Evolutionary conservation across 352 stramenopile species (phyloP), one percentile per base, ranked within the genome.

Genomic region (Pythium phragmiticola): DNA sequence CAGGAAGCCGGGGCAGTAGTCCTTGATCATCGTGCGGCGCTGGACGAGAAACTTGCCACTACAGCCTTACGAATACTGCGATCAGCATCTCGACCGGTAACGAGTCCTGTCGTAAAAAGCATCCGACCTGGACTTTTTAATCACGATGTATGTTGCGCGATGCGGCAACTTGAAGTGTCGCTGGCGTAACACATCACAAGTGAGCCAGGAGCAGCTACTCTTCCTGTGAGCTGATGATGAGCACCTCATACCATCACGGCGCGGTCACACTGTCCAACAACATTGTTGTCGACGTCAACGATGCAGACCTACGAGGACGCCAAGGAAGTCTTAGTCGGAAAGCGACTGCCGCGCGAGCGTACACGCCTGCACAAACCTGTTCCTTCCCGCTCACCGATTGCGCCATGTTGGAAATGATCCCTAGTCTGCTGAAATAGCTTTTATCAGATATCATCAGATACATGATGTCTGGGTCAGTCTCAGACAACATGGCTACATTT

Each of bases 121-220:
- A 49, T 34, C 57, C 34, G 13, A 89, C 83, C 70, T 86, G 16
- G 76, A 80, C 46, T 90, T 92, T 61, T 89, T 89, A 61, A 95
- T 85, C 43, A 94, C 80, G 52, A 96, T 92, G 65, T 94, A 96
- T 21, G 84, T 90, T 17, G 88, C 84, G n/a, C 86, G 87, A 46
- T 92, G 83, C 12, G 85, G 85, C 41, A 94, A 70, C 39, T 90
- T 88, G 66, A 88, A 94, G 23, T 82, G 72, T 17, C 83, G 78
- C 85, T 94, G 46, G 5, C 49, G 16, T 7, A 58, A 17, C 56
- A 30, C 17, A 11, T 30, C 21, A 51, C 21, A 12, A 39, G 17
- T 42, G 17, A 19, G 21, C 41, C 17, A 54, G 7, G 14, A 52
- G 41, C 21, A 55, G 21, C 48, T 16, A 53, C 26, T 30, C 2